phyloP scores from a whole-genome alignment of 2,329 filamentous ascomycete species.

The Drechslerella coelobrocha region DNA sequence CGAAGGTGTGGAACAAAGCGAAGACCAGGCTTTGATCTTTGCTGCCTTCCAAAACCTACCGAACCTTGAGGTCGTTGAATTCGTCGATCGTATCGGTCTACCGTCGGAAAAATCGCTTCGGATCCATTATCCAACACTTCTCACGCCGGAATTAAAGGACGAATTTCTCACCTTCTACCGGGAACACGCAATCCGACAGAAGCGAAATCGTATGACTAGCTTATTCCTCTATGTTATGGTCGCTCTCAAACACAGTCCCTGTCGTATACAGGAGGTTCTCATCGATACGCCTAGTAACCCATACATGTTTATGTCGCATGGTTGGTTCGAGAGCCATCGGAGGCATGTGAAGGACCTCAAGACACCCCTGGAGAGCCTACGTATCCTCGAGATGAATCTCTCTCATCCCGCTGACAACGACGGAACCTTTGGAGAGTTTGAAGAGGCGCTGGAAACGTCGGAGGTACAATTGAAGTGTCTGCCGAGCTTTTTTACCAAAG shows the following conservation, averaged over 20 bases:
- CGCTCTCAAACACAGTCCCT: slow-evolving; percentile 30
- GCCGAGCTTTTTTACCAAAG: slow-evolving; percentile 25
- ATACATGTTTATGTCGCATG: slow-evolving; percentile 28
- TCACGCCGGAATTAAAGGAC: slow-evolving; percentile 18
- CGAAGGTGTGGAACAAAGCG: slow-evolving; percentile 36
- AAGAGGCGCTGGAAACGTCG: neutral
- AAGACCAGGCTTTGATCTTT: slow-evolving; percentile 39
- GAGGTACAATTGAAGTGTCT: slow-evolving; percentile 20
- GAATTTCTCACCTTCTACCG: slow-evolving; percentile 38
- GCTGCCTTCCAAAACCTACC: slow-evolving; percentile 40
- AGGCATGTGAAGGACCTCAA: slow-evolving; percentile 22
- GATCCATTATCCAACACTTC: slow-evolving; percentile 25
- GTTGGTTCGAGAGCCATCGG: slow-evolving; percentile 25
- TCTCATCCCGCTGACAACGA: slow-evolving; percentile 22
- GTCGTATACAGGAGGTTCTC: slow-evolving; percentile 33
- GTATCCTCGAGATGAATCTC: slow-evolving; percentile 33
- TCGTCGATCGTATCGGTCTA: slow-evolving; percentile 17
- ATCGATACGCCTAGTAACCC: slow-evolving; percentile 12
- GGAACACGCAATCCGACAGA: slow-evolving; percentile 27
- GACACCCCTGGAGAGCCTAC: slow-evolving; percentile 15
- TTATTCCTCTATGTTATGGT: slow-evolving; percentile 32
- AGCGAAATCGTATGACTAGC: slow-evolving; percentile 16
- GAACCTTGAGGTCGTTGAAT: slow-evolving; percentile 39
- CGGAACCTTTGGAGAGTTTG: slow-evolving; percentile 11
- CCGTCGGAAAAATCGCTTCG: slow-evolving; percentile 25